Evolutionary conservation across 73 alveolate genomes (phyloP).

Genomic region (Uronychia setigera): DNA sequence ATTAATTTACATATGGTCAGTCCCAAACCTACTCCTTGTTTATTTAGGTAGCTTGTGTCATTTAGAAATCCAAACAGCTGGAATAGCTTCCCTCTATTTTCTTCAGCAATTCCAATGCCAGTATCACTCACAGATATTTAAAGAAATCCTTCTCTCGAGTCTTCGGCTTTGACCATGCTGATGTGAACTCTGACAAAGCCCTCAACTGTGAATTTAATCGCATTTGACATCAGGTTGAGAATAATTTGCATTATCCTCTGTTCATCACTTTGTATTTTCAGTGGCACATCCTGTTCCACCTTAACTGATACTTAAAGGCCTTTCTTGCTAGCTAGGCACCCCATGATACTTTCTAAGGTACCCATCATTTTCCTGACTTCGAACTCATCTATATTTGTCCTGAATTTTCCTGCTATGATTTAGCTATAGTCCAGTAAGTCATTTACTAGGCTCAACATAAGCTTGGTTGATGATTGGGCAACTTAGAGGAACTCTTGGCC

Average conservation of each 20-base stretch:
- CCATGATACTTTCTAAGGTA: neutral
- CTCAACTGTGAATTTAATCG: neutral
- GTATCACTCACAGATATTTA: slow-evolving; percentile 38
- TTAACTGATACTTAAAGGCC: too few relatives aligned
- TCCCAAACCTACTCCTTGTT: slow-evolving; percentile 53
- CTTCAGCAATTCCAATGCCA: slow-evolving; percentile 63
- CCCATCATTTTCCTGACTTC: neutral
- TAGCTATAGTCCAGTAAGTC: neutral
- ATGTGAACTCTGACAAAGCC: neutral
- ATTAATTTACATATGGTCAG: slow-evolving; percentile 44
- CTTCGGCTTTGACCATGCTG: neutral
- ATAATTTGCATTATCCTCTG: neutral
- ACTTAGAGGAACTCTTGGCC: neutral
- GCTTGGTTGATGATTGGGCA: neutral
- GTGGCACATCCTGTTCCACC: neutral
- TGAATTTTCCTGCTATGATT: neutral
- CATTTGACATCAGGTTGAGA: neutral
- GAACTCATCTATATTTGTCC: neutral
- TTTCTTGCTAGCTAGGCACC: neutral
- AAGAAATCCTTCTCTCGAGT: too few relatives aligned
- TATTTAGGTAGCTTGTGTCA: slow-evolving; percentile 18
- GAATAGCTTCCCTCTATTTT: slow-evolving; percentile 37
- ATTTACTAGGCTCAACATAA: neutral
- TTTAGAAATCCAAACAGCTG: slow-evolving; percentile 42
- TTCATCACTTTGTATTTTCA: neutral